Percentiles rank a stretch among this genome's conserved stretches.
phyloP scores from a whole-genome alignment of 2,329 filamentous ascomycete genomes.

The Claviceps paspali region DNA sequence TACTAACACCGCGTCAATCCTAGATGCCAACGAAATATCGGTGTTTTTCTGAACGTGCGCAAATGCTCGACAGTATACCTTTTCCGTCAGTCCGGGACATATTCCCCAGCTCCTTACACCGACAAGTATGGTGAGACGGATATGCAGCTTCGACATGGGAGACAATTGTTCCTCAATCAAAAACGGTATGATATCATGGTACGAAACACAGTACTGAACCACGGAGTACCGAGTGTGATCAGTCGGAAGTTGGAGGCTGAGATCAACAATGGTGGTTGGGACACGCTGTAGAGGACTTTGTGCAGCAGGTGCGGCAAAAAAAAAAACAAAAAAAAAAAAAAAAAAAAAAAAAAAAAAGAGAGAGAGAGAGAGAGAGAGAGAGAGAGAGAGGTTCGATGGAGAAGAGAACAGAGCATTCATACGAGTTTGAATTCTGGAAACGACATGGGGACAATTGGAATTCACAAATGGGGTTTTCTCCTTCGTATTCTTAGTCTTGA shows the following conservation, averaged over 20 bases:
- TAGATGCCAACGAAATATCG: conserved; percentile 77
- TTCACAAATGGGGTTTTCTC: too few species aligned
- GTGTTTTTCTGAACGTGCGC: conserved; percentile 91
- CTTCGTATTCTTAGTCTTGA: too few species aligned
- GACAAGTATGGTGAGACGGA: conserved; percentile 94
- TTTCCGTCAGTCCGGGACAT: conserved; percentile 69
- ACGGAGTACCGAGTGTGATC: conserved; percentile 79
- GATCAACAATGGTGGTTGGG: conserved; percentile 95
- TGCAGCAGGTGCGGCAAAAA: neutral
- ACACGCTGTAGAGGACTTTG: conserved; percentile 37
- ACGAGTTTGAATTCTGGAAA: conserved; percentile 6
- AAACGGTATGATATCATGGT: conserved; percentile 83
- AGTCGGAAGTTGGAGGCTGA: conserved; percentile 83
- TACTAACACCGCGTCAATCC: too few species aligned
- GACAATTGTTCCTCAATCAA: conserved; percentile 86
- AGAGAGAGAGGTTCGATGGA: neutral
- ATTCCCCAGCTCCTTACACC: conserved; percentile 78
- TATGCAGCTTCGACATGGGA: conserved; percentile 70
- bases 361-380: neutral
- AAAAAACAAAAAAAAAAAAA: neutral
- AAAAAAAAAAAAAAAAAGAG: neutral
- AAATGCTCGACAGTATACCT: conserved; percentile 88
- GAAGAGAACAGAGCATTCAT: neutral
- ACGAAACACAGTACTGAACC: conserved; percentile 70
- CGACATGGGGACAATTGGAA: too few species aligned